A percentile compares a stretch with the other conserved stretches of the same genome.
Evolutionary conservation across 768 basidiomycete species (phyloP).

Genomic region (Boletellus ananiceps): DNA sequence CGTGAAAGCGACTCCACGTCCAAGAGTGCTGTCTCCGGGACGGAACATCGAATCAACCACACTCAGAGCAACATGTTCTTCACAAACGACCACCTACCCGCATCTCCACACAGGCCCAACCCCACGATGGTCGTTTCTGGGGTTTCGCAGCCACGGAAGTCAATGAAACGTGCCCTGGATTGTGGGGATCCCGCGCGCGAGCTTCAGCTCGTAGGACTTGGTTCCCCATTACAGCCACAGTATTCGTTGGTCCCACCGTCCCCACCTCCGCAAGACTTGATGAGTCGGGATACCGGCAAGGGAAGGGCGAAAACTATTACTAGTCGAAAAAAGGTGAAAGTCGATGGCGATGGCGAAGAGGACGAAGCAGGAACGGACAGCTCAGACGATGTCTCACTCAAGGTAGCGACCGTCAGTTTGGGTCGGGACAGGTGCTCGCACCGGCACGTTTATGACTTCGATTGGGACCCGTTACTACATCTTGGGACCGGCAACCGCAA

Average conservation of each 20-base stretch:
- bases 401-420: slow-evolving; percentile 16
- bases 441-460: slow-evolving; percentile 17
- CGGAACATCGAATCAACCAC: not conserved
- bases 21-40: not conserved
- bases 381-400: slow-evolving; percentile 16
- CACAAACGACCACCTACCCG: slow-evolving; percentile 2
- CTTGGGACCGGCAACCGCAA: slow-evolving; percentile 23
- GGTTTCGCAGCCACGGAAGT: slow-evolving; percentile 21
- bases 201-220: not conserved
- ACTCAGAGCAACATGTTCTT: slow-evolving; percentile 12
- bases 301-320: slow-evolving; percentile 34
- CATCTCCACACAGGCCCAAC: not conserved
- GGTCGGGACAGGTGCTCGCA: slow-evolving; percentile 8
- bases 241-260: slow-evolving; percentile 58
- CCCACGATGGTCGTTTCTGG: slow-evolving; percentile 1
- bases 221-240: slow-evolving; percentile 13
- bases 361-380: slow-evolving; percentile 24
- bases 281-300: slow-evolving; percentile 34
- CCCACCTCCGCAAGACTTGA: slow-evolving; percentile 46
- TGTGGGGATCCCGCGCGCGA: slow-evolving; percentile 23
- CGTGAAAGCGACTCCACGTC: slow-evolving; percentile 2
- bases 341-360: slow-evolving; percentile 26
- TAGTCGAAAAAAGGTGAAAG: slow-evolving; percentile 48
- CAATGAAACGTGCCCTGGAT: slow-evolving; percentile 43
- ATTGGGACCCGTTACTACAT: slow-evolving; percentile 30